A percentile compares a stretch with the other conserved stretches of the same genome.
Conservation (phyloP, 768 basidiomycete genomes). For the Boletus edulis region DNA sequence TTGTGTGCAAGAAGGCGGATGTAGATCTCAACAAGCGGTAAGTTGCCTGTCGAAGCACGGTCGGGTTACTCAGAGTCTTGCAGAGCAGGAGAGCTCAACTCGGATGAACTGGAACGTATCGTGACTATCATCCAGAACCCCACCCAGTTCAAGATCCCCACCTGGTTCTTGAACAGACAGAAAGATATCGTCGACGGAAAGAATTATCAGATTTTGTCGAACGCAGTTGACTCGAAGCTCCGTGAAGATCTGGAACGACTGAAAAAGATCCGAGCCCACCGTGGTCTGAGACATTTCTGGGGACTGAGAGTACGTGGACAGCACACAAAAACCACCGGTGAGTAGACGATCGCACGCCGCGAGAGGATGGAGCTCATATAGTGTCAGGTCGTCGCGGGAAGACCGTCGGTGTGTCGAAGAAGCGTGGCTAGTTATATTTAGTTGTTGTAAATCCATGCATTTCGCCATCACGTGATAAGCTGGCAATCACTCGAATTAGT, state of each 20-base stretch:
- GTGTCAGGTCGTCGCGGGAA: slow-evolving; percentile 84
- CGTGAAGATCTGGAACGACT: slow-evolving; percentile 97
- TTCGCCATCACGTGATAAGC: slow-evolving; percentile 21
- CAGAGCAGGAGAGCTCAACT: slow-evolving; percentile 99
- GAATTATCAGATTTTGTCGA: slow-evolving; percentile 93
- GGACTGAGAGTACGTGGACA: slow-evolving; percentile 96
- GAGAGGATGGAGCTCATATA: not conserved
- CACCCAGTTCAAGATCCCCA: slow-evolving; percentile 98
- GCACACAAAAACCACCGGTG: slow-evolving; percentile 98
- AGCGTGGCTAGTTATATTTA: slow-evolving; percentile 49
- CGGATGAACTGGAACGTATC: slow-evolving; percentile 97
- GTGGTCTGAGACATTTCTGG: slow-evolving; percentile 91
- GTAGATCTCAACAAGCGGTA: slow-evolving; percentile 98
- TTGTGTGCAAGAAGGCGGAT: slow-evolving; percentile 99
- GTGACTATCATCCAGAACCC: slow-evolving; percentile 99
- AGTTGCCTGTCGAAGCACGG: slow-evolving; percentile 25
- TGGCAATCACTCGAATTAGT: not conserved
- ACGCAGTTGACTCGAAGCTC: slow-evolving; percentile 95
- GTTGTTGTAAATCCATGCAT: slow-evolving; percentile 7
- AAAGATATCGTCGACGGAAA: slow-evolving; percentile 98
- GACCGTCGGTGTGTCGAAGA: slow-evolving; percentile 96
- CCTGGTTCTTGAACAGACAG: slow-evolving; percentile 99
- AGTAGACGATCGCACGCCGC: slow-evolving; percentile 15
- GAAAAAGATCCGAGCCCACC: slow-evolving; percentile 98
- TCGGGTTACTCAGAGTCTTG: slow-evolving; percentile 2